Evolutionary conservation across 768 basidiomycete genomes (phyloP), one percentile per base, ranked within the genome.

Genomic region (Hydnomerulius pinastri): DNA sequence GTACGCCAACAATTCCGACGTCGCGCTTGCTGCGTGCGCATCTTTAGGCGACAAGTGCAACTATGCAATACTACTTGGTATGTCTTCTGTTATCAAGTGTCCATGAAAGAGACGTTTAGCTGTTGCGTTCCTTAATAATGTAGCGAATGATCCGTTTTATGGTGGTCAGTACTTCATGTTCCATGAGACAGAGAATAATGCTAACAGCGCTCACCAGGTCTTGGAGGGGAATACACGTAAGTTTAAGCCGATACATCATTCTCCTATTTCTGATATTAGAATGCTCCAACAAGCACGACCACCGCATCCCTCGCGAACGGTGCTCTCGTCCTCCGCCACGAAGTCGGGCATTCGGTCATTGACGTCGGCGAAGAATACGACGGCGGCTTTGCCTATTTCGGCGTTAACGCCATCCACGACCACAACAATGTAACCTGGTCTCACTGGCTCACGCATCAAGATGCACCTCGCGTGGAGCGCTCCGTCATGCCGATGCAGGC

Each of bases 281-380:
- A 35, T 32, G 32, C 20, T 28, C 32, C 48, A 18, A 12, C 25
- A 61, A 90, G 89, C 3, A 85, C 87, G 4, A 82, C 87, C 48
- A 92, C 90, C 9, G 80, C 88, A 1, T 91, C 89, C 1, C 66
- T 80, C 17, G 74, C 81, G 11, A 92, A 90, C 46, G 88, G 89
- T 0, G 79, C 87, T 15, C 76, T 87, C 17, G 86, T 90, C 6
- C 76, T 91, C 25, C 79, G 87, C 6, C 89, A 90, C 59, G 89
- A 90, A 65, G 79, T 90, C 1, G 89, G 89, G 0, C 89, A 92
- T 67, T 88, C 86, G 20, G 80, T 90, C 41, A 87, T 90, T 57
- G 71, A 80, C 6, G 83, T 89, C 17, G 90, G 90, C 4, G 90
- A 91, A 68, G 89, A 90, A 69, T 90, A 92, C 61, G 90, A 91